A percentile compares a stretch with the other conserved stretches of the same genome.
phyloP scores from a whole-genome alignment of 805 yeast genomes.

The Cyberlindnera xylosilytica region DNA sequence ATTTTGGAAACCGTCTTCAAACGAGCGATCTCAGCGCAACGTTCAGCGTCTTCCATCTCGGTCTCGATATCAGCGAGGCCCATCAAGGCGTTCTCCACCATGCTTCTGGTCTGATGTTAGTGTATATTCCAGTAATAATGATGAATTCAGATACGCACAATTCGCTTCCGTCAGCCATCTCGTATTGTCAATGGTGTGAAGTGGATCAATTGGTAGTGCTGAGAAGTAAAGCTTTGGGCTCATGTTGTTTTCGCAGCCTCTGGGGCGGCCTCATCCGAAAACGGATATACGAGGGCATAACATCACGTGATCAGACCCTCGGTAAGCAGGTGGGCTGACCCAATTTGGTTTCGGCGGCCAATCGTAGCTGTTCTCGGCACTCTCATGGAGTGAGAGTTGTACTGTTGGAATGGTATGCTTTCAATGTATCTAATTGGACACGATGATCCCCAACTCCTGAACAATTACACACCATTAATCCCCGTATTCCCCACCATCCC shows the following conservation, averaged over 20 bases:
- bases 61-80: slow-evolving; percentile 56
- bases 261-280: too few species aligned
- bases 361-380: background rate
- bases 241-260: too few species aligned
- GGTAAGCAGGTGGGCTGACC: background rate
- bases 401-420: too few species aligned
- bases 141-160: background rate
- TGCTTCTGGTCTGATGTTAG: background rate
- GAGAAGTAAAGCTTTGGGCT: too few species aligned
- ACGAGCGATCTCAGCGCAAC: slow-evolving; percentile 54
- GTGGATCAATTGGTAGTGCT: too few species aligned
- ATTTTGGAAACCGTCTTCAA: slow-evolving; percentile 52
- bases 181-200: too few species aligned
- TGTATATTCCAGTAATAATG: background rate
- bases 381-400: too few species aligned
- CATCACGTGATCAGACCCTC: background rate
- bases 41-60: slow-evolving; percentile 57
- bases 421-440: too few species aligned
- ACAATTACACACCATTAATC: too few species aligned
- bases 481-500: too few species aligned
- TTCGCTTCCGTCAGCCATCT: background rate
- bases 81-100: slow-evolving; percentile 39
- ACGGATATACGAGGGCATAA: too few species aligned
- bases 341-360: background rate
- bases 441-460: too few species aligned